Base-by-base conservation (phyloP, 352 stramenopile species). In the Thalassiosira tumida region DNA sequence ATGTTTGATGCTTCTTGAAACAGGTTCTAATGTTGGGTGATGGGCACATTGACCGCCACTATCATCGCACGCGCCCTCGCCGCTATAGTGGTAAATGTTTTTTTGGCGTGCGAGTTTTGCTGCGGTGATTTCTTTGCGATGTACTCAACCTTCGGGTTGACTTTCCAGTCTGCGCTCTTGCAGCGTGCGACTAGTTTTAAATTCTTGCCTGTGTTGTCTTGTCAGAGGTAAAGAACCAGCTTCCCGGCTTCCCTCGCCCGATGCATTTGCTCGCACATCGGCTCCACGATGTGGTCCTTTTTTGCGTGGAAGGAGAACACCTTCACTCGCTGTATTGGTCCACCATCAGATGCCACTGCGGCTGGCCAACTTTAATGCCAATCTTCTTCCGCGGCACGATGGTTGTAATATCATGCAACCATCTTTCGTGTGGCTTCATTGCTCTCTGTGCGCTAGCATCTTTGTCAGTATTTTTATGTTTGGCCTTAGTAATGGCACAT, bases 151-250 rank as follows among this genome's bases (percentile, higher is more conserved):
- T 38, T 64, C 51, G 83, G 31, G 40, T 50, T 62, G 1, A 86
- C 50, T 43, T 91, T 89, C 43, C 78, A 91, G 40, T 88, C 81
- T 26, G 17, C 13, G 33, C 79, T 64, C n/a, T 67, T 43, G 29
- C 47, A 54, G 5, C 24, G 26, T 41, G 81, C 54, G 17, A 38
- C 26, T 3, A 81, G 33, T 38, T 64, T 73, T 29, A 82, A 81
- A 40, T 91, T 91, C 38, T 93, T 72, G 31, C 75, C 76, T 70
- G 84, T 81, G 70, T 91, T 93, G 51, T 94, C 90, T 15, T 75
- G n/a, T 33, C 77, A 2, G 10, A 93, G 33, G 69, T 50, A 64
- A 54, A 86, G 91, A 0, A 92, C 31, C 21, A 69, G 54, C 14
- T 84, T 78, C 13, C 67, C 80, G 43, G 70, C 59, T 21, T 35